These are phyloP conservation scores for Coemansia sp. DNA, from an alignment of 192 early-diverging fungal genomes.

Conservation along the genomic window DNA sequence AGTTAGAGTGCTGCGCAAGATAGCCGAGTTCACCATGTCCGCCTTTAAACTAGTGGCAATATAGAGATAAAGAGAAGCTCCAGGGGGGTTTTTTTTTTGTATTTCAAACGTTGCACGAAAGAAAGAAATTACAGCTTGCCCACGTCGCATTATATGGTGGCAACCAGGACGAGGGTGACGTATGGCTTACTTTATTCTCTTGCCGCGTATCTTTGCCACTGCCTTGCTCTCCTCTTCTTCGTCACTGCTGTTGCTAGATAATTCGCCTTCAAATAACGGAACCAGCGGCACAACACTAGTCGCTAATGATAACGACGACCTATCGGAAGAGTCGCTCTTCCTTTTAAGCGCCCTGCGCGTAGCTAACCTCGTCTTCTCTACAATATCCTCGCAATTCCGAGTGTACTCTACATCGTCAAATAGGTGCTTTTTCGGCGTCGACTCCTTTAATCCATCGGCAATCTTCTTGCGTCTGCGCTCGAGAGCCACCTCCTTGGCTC, in stretches of 20 bases:
- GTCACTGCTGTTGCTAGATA: constrained; percentile 13
- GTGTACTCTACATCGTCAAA: constrained; percentile 83
- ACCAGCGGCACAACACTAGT: constrained; percentile 12
- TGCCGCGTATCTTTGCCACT: too few relatives aligned
- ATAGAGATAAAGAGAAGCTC: too few relatives aligned
- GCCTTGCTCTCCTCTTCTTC: neutral
- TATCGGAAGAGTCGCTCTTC: neutral
- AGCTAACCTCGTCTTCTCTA: constrained; percentile 60
- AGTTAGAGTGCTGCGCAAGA: too few relatives aligned
- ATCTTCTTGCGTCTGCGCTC: constrained; percentile 86
- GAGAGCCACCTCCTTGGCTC: constrained; percentile 19
- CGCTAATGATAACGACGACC: neutral
- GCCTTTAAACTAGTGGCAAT: too few relatives aligned
- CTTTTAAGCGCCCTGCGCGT: constrained; percentile 39
- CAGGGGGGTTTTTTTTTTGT: too few relatives aligned
- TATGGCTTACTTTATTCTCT: neutral
- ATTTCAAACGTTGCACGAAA: too few relatives aligned
- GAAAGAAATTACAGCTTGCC: too few relatives aligned
- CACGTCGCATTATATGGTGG: too few relatives aligned
- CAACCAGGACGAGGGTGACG: too few relatives aligned
- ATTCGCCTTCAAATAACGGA: constrained; percentile 32
- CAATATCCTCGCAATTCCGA: constrained; percentile 62
- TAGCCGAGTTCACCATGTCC: too few relatives aligned
- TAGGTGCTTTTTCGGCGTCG: constrained; percentile 64
- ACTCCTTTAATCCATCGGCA: constrained; percentile 67